Base-by-base conservation (phyloP, 768 basidiomycete genomes). In the Termitomyces sp. region DNA sequence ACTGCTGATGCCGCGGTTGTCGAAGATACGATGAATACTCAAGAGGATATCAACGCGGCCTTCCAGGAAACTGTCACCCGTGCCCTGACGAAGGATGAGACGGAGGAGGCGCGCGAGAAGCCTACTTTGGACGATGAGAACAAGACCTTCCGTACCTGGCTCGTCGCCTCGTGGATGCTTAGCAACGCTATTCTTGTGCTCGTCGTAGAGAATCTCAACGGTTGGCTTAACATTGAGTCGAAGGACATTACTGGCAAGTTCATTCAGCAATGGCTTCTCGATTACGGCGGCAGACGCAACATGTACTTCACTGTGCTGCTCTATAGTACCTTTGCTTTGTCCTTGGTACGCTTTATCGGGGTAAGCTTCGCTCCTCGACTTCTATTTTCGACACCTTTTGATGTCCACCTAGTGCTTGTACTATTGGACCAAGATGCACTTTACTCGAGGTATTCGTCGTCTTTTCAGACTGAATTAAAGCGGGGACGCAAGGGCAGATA, bases 61-160 rank as follows among this genome's bases (percentile, higher is more conserved):
- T 94, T 93, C 78, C 88, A 89, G 71, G 86, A 88, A 64, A 91
- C 90, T 0, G 89, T 91, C 5, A 84, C 81, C 0, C 84, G 89
- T 40, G 89, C 88, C 0, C 77, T 90, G 54, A 85, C 83, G 47
- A 85, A 87, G 68, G 61, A 85, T 46, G 75, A 80, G 19, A 58
- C 57, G 6, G 39, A 72, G 72, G 44, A 77, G 78, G 59, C 81
- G 7, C 54, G 72, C 12, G 85, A 88, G 70, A 84, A 83, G 70
- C 88, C 88, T 3, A 89, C 83, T 1, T 74, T 83, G 78, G 89
- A 91, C 65, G 88, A 91, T 64, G 76, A 84, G 70, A 91, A 91
- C 74, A 86, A 83, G 74, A 91, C 88, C 11, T 91, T 91, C 83
- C 81, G 89, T 49, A 91, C 89, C 1, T 85, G 89, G 51, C 79